Evolutionary conservation across 208 protist species (phyloP).

Genomic region (Acanthamoeba castellanii): DNA sequence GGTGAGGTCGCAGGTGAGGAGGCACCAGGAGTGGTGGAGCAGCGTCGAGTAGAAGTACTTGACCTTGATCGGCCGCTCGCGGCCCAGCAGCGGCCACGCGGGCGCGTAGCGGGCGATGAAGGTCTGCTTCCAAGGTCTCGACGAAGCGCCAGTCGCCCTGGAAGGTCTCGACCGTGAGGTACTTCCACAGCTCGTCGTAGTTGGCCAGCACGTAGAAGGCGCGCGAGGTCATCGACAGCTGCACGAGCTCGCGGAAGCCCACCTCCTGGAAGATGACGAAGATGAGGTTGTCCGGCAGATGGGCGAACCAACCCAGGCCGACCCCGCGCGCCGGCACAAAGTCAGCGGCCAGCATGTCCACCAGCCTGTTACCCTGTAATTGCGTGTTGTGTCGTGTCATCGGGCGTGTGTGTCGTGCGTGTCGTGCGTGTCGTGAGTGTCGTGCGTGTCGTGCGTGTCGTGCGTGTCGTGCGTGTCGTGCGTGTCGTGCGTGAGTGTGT

Average conservation of each 20-base stretch:
- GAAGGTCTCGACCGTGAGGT: constrained; percentile 42
- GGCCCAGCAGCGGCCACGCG: not conserved
- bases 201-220: constrained; percentile 74
- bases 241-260: constrained; percentile 29
- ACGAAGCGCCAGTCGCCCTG: constrained; percentile 53
- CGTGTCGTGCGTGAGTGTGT: not conserved
- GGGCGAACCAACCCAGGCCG: not conserved
- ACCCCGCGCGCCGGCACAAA: not conserved
- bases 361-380: not conserved
- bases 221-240: constrained; percentile 30
- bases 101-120: constrained; percentile 25
- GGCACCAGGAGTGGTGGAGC: constrained; percentile 33
- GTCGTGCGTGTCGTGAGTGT: no score
- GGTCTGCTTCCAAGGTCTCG: constrained; percentile 43
- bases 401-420: no score
- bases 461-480: no score
- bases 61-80: constrained; percentile 26
- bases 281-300: constrained; percentile 3
- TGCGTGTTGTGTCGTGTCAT: no score
- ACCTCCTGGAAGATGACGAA: constrained; percentile 52
- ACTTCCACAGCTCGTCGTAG: constrained; percentile 79
- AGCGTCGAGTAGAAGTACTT: constrained; percentile 46
- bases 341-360: not conserved
- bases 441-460: no score
- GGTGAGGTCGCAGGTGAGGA: constrained; percentile 29